These are phyloP conservation scores for Turnera subulata DNA, from an alignment of 345 rosid species.

Conservation along the genomic window DNA sequence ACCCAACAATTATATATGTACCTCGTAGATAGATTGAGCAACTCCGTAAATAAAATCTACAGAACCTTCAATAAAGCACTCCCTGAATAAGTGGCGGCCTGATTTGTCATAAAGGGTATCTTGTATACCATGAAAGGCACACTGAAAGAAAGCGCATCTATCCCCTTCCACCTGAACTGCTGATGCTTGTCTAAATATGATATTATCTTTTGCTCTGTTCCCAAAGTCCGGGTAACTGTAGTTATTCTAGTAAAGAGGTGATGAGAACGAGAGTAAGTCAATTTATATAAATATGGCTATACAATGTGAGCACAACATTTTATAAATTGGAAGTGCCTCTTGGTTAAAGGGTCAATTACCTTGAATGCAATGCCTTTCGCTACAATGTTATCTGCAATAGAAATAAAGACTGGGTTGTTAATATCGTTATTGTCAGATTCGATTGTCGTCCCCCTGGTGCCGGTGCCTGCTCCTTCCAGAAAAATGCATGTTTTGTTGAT, in stretches of 20 bases:
- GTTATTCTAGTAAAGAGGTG: constrained; percentile 29
- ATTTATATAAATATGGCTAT: too few relatives aligned
- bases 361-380: constrained; percentile 24
- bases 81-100: constrained; percentile 33
- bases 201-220: neutral
- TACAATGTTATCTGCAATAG: constrained; percentile 21
- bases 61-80: constrained; percentile 34
- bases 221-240: too few relatives aligned
- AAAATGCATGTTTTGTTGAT: constrained; percentile 21
- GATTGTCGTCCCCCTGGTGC: constrained; percentile 4
- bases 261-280: too few relatives aligned
- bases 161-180: constrained; percentile 36
- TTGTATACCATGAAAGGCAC: constrained; percentile 38
- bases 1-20: too few relatives aligned
- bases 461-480: constrained; percentile 26
- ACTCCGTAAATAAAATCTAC: constrained; percentile 44
- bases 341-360: too few relatives aligned
- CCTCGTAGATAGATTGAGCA: constrained; percentile 43
- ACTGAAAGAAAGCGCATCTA: constrained; percentile 21
- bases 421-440: constrained; percentile 21
- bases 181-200: constrained; percentile 17
- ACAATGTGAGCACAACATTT: too few relatives aligned
- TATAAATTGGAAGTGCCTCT: too few relatives aligned
- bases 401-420: constrained; percentile 21
- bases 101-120: constrained; percentile 36